Evolutionary conservation across 2,329 filamentous ascomycete genomes (phyloP), one percentile per base, ranked within the genome.

Genomic region (Reticulascus tulasneorum): DNA sequence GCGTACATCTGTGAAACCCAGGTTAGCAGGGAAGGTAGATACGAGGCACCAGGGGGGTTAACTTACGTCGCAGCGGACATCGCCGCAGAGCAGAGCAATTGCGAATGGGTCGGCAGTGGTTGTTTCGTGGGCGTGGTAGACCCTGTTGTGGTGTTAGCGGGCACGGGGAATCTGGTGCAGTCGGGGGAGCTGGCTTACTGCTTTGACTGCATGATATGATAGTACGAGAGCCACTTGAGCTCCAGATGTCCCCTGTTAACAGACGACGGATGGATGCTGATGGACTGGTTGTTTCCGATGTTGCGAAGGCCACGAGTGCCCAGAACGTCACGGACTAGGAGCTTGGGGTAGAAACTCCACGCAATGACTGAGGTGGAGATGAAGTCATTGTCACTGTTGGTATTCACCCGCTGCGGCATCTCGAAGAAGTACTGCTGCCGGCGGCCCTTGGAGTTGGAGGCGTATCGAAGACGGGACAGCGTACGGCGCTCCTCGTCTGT

Each of bases 131-230:
- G 93, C 93, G 47, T 95, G 94, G 48, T 91, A 87, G 51, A 84
- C 82, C 42, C 78, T 82, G 33, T n/a, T 7, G 27, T 22, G 20
- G 26, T 17, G 12, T 59, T 43, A 62, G 52, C 39, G 33, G n/a
- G 16, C 12, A 12, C 4, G 27, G 7, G 12, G 6, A 5, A n/a
- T 5, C 7, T 8, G 9, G 16, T 17, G 48, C 33, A 54, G 39
- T 31, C 15, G 26, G 33, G 17, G 23, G 17, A 17, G 22, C 28
- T 22, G 11, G 32, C 67, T 74, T 75, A 74, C 82, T 86, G 65
- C 69, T 83, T 89, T 4, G 85, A 84, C 59, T 96, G 90, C 87
- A 97, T 94, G 46, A 97, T 95, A 58, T 94, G 86, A 64, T 97
- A 97, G 59, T 95, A 98, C 1, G 86, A 93, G 28, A 98, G 67